Evolutionary conservation across 169 alveolate genomes (phyloP).

Genomic region (Cryptosporidium tyzzeri): DNA sequence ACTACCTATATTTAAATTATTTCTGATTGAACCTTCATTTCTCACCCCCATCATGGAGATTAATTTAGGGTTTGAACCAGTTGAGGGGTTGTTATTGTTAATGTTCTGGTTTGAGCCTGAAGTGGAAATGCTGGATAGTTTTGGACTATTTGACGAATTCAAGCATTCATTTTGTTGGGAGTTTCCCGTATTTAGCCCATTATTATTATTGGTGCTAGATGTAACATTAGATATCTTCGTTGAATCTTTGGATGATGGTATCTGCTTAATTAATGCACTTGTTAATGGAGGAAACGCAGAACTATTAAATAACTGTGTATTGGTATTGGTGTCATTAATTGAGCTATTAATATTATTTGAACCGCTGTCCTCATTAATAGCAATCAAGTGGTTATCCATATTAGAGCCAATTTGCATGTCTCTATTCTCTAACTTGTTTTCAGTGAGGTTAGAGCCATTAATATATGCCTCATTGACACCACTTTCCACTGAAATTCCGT

Average conservation of each 20-base stretch:
- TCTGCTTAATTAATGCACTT: constrained; percentile 50
- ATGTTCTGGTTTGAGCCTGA: constrained; percentile 60
- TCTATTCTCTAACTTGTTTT: constrained; percentile 20
- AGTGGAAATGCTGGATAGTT: constrained; percentile 12
- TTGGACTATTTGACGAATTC: constrained; percentile 20
- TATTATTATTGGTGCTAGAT: neutral
- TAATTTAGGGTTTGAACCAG: constrained; percentile 60
- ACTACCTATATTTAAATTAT: constrained; percentile 39
- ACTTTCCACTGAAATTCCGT: constrained; percentile 1
- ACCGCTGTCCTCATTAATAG: neutral
- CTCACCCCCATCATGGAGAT: constrained; percentile 47
- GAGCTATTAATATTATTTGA: neutral
- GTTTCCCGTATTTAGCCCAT: neutral
- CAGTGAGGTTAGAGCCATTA: constrained; percentile 5
- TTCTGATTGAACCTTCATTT: constrained; percentile 24
- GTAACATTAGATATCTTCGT: neutral
- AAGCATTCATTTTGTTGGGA: constrained; percentile 10
- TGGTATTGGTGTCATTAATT: neutral
- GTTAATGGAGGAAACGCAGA: constrained; percentile 75
- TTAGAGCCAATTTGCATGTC: constrained; percentile 7
- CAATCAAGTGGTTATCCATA: constrained; percentile 15
- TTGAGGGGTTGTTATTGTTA: constrained; percentile 48
- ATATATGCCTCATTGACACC: constrained; percentile 7
- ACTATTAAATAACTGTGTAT: constrained; percentile 44
- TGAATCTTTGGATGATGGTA: constrained; percentile 48